Conservation (phyloP, 2,329 filamentous ascomycete genomes). For the Thielaviopsis musarum region DNA sequence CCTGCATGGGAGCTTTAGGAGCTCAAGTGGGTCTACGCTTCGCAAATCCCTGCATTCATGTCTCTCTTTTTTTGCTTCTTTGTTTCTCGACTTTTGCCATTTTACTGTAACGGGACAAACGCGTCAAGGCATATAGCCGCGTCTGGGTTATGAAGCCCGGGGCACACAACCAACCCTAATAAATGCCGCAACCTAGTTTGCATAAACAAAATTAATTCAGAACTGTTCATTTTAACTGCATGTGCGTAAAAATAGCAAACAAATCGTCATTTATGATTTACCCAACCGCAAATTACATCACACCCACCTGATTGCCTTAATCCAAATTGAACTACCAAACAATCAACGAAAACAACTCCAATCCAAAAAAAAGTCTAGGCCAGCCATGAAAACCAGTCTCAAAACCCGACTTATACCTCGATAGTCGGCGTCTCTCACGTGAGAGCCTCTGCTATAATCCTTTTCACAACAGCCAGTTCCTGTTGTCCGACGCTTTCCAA, state of each 20-base stretch:
- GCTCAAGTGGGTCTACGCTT: background rate
- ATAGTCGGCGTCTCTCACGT: background rate
- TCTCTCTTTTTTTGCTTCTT: background rate
- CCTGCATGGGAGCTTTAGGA: background rate
- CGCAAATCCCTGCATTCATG: background rate
- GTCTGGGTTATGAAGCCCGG: background rate
- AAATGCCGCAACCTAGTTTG: background rate
- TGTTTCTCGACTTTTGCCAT: background rate
- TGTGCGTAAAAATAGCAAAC: too few species aligned
- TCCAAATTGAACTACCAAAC: too few species aligned
- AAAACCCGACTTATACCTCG: background rate
- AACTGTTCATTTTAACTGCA: too few species aligned
- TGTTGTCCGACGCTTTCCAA: slow-evolving; percentile 1
- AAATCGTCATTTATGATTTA: too few species aligned
- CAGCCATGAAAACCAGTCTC: background rate
- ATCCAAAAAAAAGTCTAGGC: too few species aligned
- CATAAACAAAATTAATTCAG: background rate
- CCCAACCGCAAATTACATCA: too few species aligned
- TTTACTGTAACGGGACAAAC: background rate
- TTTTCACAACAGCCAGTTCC: background rate
- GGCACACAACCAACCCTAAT: background rate
- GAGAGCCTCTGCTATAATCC: slow-evolving; percentile 1
- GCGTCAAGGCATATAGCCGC: background rate
- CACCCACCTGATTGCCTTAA: too few species aligned
- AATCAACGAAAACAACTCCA: too few species aligned